Base-by-base conservation (phyloP, 495 filamentous ascomycete species). In the Terfezia claveryi region DNA sequence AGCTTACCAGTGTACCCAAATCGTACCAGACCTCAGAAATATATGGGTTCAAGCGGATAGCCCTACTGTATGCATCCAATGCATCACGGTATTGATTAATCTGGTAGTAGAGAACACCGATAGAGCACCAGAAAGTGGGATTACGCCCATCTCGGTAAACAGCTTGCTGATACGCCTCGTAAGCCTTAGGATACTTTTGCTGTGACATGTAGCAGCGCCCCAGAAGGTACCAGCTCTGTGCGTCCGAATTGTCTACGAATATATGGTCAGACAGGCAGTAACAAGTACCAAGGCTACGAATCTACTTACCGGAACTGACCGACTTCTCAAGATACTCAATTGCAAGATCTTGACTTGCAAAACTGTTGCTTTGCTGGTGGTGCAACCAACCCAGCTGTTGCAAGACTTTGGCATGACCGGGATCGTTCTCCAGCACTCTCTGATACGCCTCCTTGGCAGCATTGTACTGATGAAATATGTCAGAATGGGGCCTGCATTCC, bases 21-120 rank as follows among this genome's bases (percentile, higher is more conserved):
- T 99, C 92, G 69, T 96, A 99, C 91, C 91, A 99, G 44, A 99
- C 91, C 68, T 99, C 91, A 5, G 91, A 96, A 59, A 99, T 99
- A 73, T 92, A 94, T 2, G 91, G 91, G 66, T 96, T 99, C 64
- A 99, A 72, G 56, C 91, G 85, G 63, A 99, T 99, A 49, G 91
- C 91, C 57, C 91, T 86, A 61, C 87, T 94, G 70, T 99, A 99
- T 58, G 91, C 91, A 75, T 99, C 91, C 52, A 99, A 78, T 16
- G 91, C 91, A 73, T 99, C 91, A 52, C 91, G 81, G 68, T 99
- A 99, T 73, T 99, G 91, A 67, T 99, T 99, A 72, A 99, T 99
- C 70, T 99, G 91, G 71, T 96, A 99, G 66, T 99, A 99, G 38
- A 99, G 78, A 16, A 99, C 91, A 65, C 91, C 91, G 66, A 99